Evolutionary conservation across 2,329 filamentous ascomycete genomes (phyloP).

Genomic region (Nothophoma quercina): DNA sequence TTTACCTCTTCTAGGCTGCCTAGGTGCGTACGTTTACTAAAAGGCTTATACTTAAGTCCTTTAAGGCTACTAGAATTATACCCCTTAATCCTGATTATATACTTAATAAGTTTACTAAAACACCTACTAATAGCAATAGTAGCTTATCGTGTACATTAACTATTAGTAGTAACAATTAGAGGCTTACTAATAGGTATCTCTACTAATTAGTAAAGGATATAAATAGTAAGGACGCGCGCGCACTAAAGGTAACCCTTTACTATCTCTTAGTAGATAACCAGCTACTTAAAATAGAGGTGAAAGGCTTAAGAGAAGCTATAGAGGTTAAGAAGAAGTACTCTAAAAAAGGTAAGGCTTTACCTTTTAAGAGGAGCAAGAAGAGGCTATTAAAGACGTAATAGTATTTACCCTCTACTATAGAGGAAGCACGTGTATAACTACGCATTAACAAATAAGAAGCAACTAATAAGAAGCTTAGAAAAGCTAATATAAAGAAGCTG

Average conservation of each 20-base stretch:
- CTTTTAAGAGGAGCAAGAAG: no score
- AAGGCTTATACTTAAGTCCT: neutral
- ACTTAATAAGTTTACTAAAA: neutral
- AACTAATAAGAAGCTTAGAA: no score
- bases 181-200: no score
- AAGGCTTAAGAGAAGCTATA: neutral
- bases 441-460: no score
- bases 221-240: neutral
- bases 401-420: no score
- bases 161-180: no score
- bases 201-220: neutral
- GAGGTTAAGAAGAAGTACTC: neutral
- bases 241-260: neutral
- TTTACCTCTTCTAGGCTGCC: neutral
- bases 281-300: neutral
- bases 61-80: neutral
- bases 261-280: neutral
- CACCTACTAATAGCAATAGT: no score
- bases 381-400: no score
- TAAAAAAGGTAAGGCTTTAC: neutral
- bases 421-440: no score
- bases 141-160: no score
- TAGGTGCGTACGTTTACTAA: neutral
- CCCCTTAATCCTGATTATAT: neutral
- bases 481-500: no score